phyloP scores from a whole-genome alignment of 2,329 filamentous ascomycete genomes.

The Fusarium equiseti region DNA sequence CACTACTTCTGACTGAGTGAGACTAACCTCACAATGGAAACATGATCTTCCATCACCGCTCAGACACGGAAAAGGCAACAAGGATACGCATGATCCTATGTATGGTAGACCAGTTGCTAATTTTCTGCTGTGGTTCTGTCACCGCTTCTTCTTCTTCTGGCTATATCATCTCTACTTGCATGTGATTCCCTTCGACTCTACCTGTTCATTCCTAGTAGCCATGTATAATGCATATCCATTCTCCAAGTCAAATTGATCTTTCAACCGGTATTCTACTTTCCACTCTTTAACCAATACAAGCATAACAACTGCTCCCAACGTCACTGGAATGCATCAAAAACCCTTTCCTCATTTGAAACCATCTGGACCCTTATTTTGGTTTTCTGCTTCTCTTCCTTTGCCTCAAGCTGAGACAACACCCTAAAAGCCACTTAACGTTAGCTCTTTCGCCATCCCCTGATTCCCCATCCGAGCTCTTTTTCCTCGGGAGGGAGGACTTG shows the following conservation, averaged over 20 bases:
- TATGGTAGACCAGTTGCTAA: not conserved
- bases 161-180: conserved; percentile 13
- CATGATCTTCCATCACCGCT: conserved; percentile 25
- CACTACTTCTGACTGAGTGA: not conserved
- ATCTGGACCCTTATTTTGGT: conserved; percentile 7
- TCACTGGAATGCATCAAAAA: conserved; percentile 34
- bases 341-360: not conserved
- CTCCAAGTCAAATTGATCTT: conserved; percentile 1
- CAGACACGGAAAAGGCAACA: conserved; percentile 11
- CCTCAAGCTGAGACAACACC: conserved; percentile 30
- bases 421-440: conserved; percentile 23
- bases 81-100: not conserved
- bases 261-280: not conserved
- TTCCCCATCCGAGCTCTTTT: conserved; percentile 4
- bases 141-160: conserved; percentile 30
- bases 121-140: conserved; percentile 18
- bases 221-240: conserved; percentile 4
- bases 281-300: not conserved
- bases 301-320: conserved; percentile 13
- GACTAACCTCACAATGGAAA: conserved; percentile 19
- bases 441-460: conserved; percentile 7
- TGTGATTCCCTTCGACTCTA: conserved; percentile 12
- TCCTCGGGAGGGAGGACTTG: not conserved
- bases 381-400: conserved; percentile 1
- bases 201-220: not conserved